Base-by-base conservation (phyloP, 768 basidiomycete genomes). In the Rubroboletus pulcherrimus region DNA sequence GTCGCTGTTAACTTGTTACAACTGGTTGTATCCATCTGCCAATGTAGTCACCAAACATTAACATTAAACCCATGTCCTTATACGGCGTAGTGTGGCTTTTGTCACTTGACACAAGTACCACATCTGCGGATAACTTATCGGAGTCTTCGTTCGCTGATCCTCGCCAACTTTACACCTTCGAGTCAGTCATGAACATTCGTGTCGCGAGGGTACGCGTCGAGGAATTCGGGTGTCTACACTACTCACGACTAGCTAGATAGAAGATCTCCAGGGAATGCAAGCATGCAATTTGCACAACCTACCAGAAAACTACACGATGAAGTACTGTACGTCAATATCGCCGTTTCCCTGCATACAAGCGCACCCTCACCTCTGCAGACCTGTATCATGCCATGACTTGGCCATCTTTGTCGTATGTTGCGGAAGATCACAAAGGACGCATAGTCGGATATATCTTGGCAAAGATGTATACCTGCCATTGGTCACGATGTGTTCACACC, bases 381-480 rank as follows among this genome's bases (percentile, higher is more conserved):
- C 81, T 95, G 47, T 95, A 93, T 69, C 93, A 95, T 66, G 79
- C 83, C 8, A 77, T 94, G 74, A 93, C 91, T 7, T 98, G 94
- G 94, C 93, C 94, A 0, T 86, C 92, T 57, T 80, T 97, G 19
- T 95, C 92, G 8, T 96, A 89, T 63, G 93, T 98, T 7, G 94
- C 94, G 0, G 93, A 93, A 65, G 93, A 95, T 62, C 80, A 84
- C 64, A 86, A 90, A 65, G 93, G 93, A 1, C 79, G 89, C 53
- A 87, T 98, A 53, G 92, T 98, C 2, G 94, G 94, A 31, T 98
- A 98, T 69, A 94, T 96, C 35, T 75, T 98, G n/a, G 93, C 91
- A 2, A 95, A 95, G 72, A 96, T 97, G 94, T 96, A 58, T 44
- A 82, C 74, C 26, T 40, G 5, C 49, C 26, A n/a, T 30, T 40